Base-by-base conservation (phyloP, 2,329 filamentous ascomycete species). In the Diaporthe helianthi region DNA sequence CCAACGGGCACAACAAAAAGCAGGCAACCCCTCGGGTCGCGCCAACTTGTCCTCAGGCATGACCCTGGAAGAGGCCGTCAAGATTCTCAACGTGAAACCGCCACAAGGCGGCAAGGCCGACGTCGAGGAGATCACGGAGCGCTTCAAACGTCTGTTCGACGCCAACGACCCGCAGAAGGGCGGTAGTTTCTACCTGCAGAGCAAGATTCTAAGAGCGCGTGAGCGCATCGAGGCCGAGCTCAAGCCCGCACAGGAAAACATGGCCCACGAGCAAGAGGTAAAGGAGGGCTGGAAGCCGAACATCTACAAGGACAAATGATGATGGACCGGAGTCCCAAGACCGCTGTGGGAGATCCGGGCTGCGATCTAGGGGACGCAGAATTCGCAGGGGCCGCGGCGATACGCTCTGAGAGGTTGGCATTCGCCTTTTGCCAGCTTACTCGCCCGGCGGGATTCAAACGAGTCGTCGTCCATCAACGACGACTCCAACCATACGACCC, bases 101-200 rank as follows among this genome's bases (percentile, higher is more conserved):
- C 94, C 95, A 1, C 88, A 92, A 79, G 88, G 86, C 71, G 93
- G 93, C 54, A 86, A 93, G 78, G 86, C 91, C 70, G 92, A 94
- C 78, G 84, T 94, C 79, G 92, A 94, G 75, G 86, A 91, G 73
- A 90, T 97, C 67, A 90, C 92, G 81, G 89, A 92, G 75, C 87
- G 94, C 66, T 99, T 98, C 86, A 98, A 98, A 88, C 90, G 91
- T 73, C 84, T 99, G 58, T 99, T 98, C 79, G 96, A 99, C 81
- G 84, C 89, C 75, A 99, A 99, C 83, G 93, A 99, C 73, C 95
- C 96, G 13, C 87, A 97, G 81, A 97, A 97, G 78, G 96, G 96
- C 44, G 96, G 96, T 65, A 98, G 94, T 76, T 99, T 99, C 82
- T 99, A 99, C 81, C 86, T 99, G 60, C 96, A 99, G 83, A 98